Evolutionary conservation across 2,329 filamentous ascomycete genomes (phyloP).

Genomic region (Orbilia javanica): DNA sequence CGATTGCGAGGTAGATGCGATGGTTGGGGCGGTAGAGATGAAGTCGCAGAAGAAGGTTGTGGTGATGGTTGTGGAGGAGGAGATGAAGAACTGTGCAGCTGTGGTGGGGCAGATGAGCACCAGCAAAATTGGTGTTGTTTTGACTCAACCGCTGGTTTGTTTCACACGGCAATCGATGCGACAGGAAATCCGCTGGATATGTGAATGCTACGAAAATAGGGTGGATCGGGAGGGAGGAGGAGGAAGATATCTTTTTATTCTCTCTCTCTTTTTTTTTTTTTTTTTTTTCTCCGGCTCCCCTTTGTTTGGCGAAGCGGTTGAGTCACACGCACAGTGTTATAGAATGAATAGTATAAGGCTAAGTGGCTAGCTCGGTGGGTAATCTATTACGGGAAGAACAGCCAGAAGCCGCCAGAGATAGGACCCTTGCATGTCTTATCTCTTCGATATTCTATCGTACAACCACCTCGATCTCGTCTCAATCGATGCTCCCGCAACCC

Average conservation of each 20-base stretch:
- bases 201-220: not conserved
- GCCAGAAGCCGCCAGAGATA: slow-evolving; percentile 17
- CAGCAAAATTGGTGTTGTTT: slow-evolving; percentile 17
- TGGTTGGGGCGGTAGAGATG: slow-evolving; percentile 6
- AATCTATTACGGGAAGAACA: slow-evolving; percentile 14
- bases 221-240: not conserved
- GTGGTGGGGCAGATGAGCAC: not conserved
- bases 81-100: not conserved
- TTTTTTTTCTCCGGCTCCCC: no score
- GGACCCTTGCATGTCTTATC: slow-evolving; percentile 6
- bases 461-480: not conserved
- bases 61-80: slow-evolving; percentile 29
- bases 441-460: not conserved
- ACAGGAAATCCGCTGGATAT: no score
- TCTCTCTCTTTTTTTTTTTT: no score
- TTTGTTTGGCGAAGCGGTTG: not conserved
- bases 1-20: not conserved
- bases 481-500: no score
- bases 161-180: not conserved
- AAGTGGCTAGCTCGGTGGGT: not conserved
- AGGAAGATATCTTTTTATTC: no score
- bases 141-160: not conserved
- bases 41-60: slow-evolving; percentile 11
- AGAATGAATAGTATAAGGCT: no score
- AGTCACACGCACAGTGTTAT: not conserved